Evolutionary conservation across 2,329 filamentous ascomycete species (phyloP).

Genomic region (Diaporthe eres): DNA sequence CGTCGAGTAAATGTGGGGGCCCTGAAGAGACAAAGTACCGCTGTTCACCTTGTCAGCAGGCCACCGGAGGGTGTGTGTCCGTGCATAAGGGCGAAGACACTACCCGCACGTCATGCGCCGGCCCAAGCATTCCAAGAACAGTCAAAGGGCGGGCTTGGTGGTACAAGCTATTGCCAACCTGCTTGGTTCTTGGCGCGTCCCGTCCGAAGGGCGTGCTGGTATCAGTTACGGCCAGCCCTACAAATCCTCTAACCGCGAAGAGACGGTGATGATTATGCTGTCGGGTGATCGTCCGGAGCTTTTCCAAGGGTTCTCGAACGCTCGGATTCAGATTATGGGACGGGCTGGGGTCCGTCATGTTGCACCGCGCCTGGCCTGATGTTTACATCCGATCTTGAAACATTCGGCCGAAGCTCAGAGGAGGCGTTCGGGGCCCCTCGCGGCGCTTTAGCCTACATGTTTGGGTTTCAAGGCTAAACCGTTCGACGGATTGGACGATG

Average conservation of each 20-base stretch:
- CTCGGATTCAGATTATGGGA: conserved; percentile 9
- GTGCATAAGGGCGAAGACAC: background rate
- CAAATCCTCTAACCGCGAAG: background rate
- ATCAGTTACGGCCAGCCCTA: conserved; percentile 31
- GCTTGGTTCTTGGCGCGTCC: conserved; percentile 28
- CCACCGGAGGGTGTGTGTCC: background rate
- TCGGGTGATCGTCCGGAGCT: conserved; percentile 23
- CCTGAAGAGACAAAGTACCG: background rate
- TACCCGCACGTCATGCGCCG: background rate
- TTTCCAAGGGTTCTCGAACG: background rate
- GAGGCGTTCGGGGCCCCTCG: background rate
- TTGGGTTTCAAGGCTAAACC: conserved; percentile 26
- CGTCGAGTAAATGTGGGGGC: background rate
- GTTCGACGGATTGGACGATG: background rate
- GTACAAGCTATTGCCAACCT: conserved; percentile 30
- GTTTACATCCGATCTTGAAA: conserved; percentile 30
- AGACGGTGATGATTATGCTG: background rate
- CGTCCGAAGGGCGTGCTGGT: background rate
- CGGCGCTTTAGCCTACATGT: conserved; percentile 16
- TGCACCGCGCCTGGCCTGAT: conserved; percentile 13
- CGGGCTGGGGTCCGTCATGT: background rate
- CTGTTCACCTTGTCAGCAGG: background rate
- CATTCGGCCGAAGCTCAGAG: conserved; percentile 31
- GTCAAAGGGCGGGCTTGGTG: conserved; percentile 20
- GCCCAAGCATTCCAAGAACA: conserved; percentile 14